Base-by-base conservation (phyloP, 1,284 basidiomycete species). In the Apiotrichum porosum region DNA sequence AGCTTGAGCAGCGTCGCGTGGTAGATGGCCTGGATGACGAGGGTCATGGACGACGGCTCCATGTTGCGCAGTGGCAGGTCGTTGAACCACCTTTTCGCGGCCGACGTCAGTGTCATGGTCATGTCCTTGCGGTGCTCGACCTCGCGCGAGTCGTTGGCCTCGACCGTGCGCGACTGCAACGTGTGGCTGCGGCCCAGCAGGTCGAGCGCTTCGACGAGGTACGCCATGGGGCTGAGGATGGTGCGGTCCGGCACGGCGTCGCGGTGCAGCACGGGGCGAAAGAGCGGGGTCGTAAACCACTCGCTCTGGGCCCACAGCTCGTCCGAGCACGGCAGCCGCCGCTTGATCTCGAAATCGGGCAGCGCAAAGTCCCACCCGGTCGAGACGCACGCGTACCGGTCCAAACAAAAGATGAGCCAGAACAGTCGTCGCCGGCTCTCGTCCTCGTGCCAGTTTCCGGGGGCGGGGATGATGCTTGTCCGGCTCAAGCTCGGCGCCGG, bases 351-450 rank as follows among this genome's bases (percentile, higher is more conserved):
- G n/a, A 54, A 58, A 39, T 71, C 66, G 0, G 65, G 66, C 6
- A 74, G 58, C 2, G 71, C 69, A 54, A 72, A 72, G 33, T 73
- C 71, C 68, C 69, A 72, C 0, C 71, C 72, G 0, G 72, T 73
- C 9, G 66, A 64, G 4, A 64, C 66, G 37, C 68, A 71, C 5
- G 70, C 69, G 51, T 73, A 73, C 34, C 72, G 61, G 54, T 74
- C 72, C 24, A 74, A 54, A 10, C 61, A 56, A 46, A 69, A 73
- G 43, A 74, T 70, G 41, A 72, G 49, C 72, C 72, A 74, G 45
- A 72, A 72, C 43, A 74, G 43, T 10, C 72, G 51, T 17, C 72
- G 56, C 33, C 71, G 51, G 10, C 49, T 57, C 54, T 74, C 72
- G 43, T 74, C 72, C 47, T 74, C 71, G 12, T 58, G 54, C 71